Evolutionary conservation across 345 rosid genomes (phyloP).

Genomic region (Hibiscus tridactylites): DNA sequence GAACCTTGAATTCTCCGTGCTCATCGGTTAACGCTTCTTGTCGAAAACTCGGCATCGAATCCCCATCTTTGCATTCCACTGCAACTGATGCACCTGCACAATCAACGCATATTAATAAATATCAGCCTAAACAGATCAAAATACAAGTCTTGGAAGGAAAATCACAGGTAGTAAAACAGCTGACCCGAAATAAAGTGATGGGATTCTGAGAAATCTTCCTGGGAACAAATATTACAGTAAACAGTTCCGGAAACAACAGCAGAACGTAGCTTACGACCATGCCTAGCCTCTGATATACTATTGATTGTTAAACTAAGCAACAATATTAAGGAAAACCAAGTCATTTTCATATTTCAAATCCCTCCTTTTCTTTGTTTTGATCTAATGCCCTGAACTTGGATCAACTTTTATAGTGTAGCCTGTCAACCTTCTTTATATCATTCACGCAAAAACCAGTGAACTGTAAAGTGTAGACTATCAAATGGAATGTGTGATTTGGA

Average conservation of each 20-base stretch:
- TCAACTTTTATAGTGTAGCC: not conserved
- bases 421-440: constrained; percentile 14
- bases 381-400: not conserved
- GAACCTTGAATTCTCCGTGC: constrained; percentile 62
- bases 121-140: not conserved
- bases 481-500: constrained; percentile 13
- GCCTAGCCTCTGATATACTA: constrained; percentile 22
- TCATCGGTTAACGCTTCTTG: constrained; percentile 56
- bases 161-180: not conserved
- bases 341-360: constrained; percentile 35
- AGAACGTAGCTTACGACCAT: constrained; percentile 22
- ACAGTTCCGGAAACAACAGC: constrained; percentile 76
- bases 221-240: constrained; percentile 84
- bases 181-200: constrained; percentile 75
- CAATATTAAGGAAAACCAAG: constrained; percentile 24
- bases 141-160: not conserved
- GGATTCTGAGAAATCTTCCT: constrained; percentile 36
- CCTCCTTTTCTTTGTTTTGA: not conserved
- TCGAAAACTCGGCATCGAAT: constrained; percentile 35
- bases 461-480: constrained; percentile 26
- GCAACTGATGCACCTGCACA: constrained; percentile 69
- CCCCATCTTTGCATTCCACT: constrained; percentile 59
- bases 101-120: not conserved
- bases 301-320: constrained; percentile 19
- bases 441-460: constrained; percentile 38